Percentiles rank a stretch among this genome's conserved stretches.
Conservation (phyloP, 1,284 basidiomycete genomes). For the Microbotryum silenes-acaulis region DNA sequence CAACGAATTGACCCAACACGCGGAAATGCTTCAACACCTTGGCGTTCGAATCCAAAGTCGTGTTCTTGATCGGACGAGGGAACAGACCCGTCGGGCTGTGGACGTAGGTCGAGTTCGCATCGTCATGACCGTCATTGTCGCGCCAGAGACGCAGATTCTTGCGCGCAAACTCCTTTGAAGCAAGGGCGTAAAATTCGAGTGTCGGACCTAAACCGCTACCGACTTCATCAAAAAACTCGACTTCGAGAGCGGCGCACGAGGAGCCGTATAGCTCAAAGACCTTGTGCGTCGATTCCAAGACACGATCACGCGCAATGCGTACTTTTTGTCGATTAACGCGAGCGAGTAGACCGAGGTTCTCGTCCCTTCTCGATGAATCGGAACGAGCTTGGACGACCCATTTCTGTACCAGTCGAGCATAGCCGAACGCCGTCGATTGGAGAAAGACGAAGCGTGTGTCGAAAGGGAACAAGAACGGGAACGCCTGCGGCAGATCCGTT, state of each 20-base stretch:
- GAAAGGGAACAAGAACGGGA: slow-evolving; percentile 98
- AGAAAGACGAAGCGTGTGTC: slow-evolving; percentile 93
- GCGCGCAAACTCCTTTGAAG: slow-evolving; percentile 85
- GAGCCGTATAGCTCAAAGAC: slow-evolving; percentile 82
- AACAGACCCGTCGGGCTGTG: slow-evolving; percentile 70
- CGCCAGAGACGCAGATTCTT: slow-evolving; percentile 84
- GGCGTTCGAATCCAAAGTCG: slow-evolving; percentile 31
- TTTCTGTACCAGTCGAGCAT: slow-evolving; percentile 69
- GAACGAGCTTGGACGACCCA: slow-evolving; percentile 33
- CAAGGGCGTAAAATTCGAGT: slow-evolving; percentile 94
- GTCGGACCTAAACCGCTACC: slow-evolving; percentile 96
- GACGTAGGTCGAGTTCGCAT: slow-evolving; percentile 35
- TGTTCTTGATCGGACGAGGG: slow-evolving; percentile 66
- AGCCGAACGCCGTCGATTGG: slow-evolving; percentile 94
- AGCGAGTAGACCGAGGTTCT: slow-evolving; percentile 82
- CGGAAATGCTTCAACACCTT: slow-evolving; percentile 64
- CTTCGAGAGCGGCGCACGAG: slow-evolving; percentile 62
- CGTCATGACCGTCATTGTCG: slow-evolving; percentile 54
- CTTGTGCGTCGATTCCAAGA: slow-evolving; percentile 94
- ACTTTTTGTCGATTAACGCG: slow-evolving; percentile 93
- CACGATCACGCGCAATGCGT: slow-evolving; percentile 84
- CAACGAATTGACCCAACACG: slow-evolving; percentile 93
- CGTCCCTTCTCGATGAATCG: slow-evolving; percentile 57
- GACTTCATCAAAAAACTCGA: slow-evolving; percentile 98
- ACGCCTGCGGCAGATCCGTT: slow-evolving; percentile 81